Evolutionary conservation across 2,329 filamentous ascomycete genomes (phyloP).

Genomic region (Diplodia mutila): DNA sequence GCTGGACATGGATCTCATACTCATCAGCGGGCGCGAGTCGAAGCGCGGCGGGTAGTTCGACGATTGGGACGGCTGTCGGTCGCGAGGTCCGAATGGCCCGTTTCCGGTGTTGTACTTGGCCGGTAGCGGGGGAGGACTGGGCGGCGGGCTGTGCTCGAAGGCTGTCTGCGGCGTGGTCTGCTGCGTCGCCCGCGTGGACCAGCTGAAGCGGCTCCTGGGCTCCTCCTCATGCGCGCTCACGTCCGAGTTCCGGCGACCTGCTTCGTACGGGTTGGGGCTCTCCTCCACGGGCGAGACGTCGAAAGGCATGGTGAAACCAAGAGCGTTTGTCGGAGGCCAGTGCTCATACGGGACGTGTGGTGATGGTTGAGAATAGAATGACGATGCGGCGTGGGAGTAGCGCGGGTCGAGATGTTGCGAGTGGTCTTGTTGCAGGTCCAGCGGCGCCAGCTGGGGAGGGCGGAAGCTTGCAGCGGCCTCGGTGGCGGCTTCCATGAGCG

Average conservation of each 20-base stretch:
- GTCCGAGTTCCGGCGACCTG: neutral
- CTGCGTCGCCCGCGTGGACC: slow-evolving; percentile 45
- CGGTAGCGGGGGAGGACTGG: slow-evolving; percentile 46
- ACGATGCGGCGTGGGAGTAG: slow-evolving; percentile 49
- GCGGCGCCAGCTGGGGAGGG: neutral
- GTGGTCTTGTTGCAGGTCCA: slow-evolving; percentile 19
- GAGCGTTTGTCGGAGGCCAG: slow-evolving; percentile 5
- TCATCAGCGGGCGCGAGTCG: slow-evolving; percentile 32
- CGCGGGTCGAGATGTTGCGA: slow-evolving; percentile 56
- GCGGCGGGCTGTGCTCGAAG: slow-evolving; percentile 48
- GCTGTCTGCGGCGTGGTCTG: slow-evolving; percentile 41
- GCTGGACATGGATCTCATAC: slow-evolving; percentile 31
- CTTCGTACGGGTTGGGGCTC: slow-evolving; percentile 10
- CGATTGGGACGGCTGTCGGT: neutral
- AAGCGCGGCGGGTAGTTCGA: slow-evolving; percentile 32
- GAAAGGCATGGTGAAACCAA: slow-evolving; percentile 26
- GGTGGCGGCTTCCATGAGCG: slow-evolving; percentile 33
- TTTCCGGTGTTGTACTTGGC: slow-evolving; percentile 27
- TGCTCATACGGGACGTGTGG: slow-evolving; percentile 34
- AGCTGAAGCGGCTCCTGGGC: slow-evolving; percentile 45
- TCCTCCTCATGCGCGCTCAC: slow-evolving; percentile 28
- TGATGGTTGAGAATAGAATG: slow-evolving; percentile 64
- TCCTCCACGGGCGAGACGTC: slow-evolving; percentile 25
- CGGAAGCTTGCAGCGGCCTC: slow-evolving; percentile 28
- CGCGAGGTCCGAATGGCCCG: slow-evolving; percentile 9